A percentile compares a stretch with the other conserved stretches of the same genome.
phyloP scores from a whole-genome alignment of 495 filamentous ascomycete species.

The Penicillium verhagenii region DNA sequence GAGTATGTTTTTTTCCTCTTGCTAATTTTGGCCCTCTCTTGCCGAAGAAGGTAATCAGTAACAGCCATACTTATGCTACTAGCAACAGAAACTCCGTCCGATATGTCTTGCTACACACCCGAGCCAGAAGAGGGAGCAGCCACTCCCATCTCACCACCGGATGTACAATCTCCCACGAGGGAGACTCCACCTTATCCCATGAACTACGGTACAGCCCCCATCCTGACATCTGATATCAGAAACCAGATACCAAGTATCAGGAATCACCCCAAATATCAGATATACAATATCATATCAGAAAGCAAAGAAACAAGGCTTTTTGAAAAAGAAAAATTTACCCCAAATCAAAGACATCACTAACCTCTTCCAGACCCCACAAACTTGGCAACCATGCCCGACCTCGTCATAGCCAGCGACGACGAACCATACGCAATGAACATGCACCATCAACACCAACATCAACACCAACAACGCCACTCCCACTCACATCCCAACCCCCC shows the following conservation, averaged over 20 bases:
- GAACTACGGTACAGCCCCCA: slow-evolving; percentile 16
- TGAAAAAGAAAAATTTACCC: no score
- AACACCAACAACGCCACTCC: neutral
- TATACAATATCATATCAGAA: no score
- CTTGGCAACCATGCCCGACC: slow-evolving; percentile 23
- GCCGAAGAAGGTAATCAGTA: neutral
- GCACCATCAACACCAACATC: slow-evolving; percentile 7
- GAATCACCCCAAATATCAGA: no score
- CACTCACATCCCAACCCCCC: neutral
- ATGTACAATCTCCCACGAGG: slow-evolving; percentile 30
- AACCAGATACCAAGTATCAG: no score
- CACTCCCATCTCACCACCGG: slow-evolving; percentile 37
- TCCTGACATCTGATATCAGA: neutral
- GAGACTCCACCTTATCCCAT: slow-evolving; percentile 26
- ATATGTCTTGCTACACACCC: slow-evolving; percentile 45
- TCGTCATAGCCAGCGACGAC: slow-evolving; percentile 25
- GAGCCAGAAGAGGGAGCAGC: slow-evolving; percentile 31
- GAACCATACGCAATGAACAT: slow-evolving; percentile 14
- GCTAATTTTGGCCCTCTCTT: no score
- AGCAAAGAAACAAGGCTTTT: neutral
- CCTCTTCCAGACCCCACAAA: slow-evolving; percentile 19
- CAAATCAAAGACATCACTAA: no score
- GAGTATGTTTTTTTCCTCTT: slow-evolving; percentile 19
- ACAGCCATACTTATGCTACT: slow-evolving; percentile 5
- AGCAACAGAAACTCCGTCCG: slow-evolving; percentile 38